Percentiles rank a stretch among this genome's conserved stretches.
Conservation (phyloP, 257 asterid genomes). For the Solanum medicagineum region DNA sequence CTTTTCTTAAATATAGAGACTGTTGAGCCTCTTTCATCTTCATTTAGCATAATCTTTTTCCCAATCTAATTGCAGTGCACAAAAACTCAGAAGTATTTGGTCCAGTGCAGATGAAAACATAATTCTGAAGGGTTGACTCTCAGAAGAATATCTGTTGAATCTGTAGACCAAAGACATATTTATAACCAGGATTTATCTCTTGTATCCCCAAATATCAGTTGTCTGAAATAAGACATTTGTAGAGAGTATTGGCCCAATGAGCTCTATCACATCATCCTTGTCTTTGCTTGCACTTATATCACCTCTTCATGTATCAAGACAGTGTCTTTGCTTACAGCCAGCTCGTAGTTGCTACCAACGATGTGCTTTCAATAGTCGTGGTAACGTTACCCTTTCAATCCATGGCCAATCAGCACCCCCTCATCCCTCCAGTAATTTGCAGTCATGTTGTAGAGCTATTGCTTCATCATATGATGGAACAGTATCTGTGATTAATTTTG, state of each 20-base stretch:
- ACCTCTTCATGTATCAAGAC: constrained; percentile 6
- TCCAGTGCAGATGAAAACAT: not conserved
- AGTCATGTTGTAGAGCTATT: constrained; percentile 9
- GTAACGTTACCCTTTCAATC: constrained; percentile 4
- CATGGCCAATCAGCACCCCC: constrained; percentile 4
- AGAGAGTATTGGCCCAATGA: constrained; percentile 7
- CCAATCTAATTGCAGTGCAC: not conserved
- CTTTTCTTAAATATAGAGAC: not conserved
- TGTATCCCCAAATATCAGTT: not conserved
- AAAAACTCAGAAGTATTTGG: not conserved
- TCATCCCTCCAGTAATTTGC: constrained; percentile 5
- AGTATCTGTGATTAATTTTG: constrained; percentile 32
- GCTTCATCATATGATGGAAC: constrained; percentile 29
- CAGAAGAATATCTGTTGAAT: not conserved
- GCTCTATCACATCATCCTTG: constrained; percentile 19
- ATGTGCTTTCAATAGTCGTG: not conserved
- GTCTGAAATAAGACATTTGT: not conserved
- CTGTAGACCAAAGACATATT: not conserved
- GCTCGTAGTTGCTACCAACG: not conserved
- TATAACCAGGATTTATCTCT: not conserved
- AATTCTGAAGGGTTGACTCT: not conserved
- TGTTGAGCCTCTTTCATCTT: not conserved
- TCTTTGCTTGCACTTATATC: constrained; percentile 18
- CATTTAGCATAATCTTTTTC: not conserved
- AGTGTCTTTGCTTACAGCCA: not conserved